Percentiles rank a stretch among this genome's conserved stretches.
Evolutionary conservation across 1,284 basidiomycete species (phyloP).

Genomic region (Ganoderma sp.): DNA sequence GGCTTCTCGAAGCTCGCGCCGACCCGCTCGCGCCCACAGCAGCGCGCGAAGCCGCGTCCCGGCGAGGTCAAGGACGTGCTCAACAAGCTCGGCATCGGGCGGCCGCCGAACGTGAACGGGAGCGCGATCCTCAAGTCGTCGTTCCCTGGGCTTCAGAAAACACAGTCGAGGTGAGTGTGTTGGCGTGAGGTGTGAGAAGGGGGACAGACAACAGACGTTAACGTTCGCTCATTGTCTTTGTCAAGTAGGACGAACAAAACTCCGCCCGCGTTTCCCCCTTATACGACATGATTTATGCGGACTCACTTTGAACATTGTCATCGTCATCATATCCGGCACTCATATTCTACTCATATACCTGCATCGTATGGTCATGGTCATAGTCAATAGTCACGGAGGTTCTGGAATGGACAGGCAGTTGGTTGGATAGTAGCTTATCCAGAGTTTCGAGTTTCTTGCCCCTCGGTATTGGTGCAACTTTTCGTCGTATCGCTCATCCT

Average conservation of each 20-base stretch:
- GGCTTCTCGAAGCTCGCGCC: conserved; percentile 46
- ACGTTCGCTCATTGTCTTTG: not conserved
- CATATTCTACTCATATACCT: conserved; percentile 14
- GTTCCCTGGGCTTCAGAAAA: conserved; percentile 56
- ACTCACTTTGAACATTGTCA: not conserved
- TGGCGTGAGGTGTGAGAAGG: too few relatives aligned
- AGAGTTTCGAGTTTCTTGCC: not conserved
- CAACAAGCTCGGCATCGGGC: conserved; percentile 78
- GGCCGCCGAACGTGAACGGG: conserved; percentile 52
- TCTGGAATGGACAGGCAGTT: conserved; percentile 12
- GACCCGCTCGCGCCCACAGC: conserved; percentile 59
- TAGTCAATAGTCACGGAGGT: not conserved
- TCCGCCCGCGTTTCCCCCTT: conserved; percentile 27
- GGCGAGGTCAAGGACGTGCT: conserved; percentile 81
- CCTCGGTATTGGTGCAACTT: not conserved
- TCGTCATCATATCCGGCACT: not conserved
- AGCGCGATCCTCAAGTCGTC: conserved; percentile 69
- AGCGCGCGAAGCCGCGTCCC: conserved; percentile 53
- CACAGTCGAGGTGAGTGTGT: conserved; percentile 44
- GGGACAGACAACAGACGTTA: too few relatives aligned
- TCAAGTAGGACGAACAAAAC: conserved; percentile 9
- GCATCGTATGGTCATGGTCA: conserved; percentile 2
- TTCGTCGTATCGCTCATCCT: not conserved
- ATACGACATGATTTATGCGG: conserved; percentile 15
- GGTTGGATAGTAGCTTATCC: not conserved